A percentile compares a stretch with the other conserved stretches of the same genome.
Conservation (phyloP, 148 eudicot genomes). For the Persicaria maculosa region DNA sequence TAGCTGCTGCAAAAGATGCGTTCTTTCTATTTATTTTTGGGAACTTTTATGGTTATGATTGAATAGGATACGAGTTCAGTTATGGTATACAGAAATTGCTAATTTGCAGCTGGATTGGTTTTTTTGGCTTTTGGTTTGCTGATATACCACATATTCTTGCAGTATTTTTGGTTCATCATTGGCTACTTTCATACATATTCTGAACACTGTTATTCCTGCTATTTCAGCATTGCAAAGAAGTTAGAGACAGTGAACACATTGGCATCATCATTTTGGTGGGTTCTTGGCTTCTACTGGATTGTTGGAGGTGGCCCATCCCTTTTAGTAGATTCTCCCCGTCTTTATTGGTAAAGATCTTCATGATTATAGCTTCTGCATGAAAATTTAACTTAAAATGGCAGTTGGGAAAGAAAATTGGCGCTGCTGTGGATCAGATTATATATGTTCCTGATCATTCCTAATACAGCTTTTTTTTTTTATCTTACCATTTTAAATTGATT, state of each 20-base stretch:
- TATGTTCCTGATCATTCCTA: constrained; percentile 13
- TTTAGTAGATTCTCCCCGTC: constrained; percentile 57
- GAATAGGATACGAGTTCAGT: not conserved
- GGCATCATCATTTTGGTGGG: constrained; percentile 94
- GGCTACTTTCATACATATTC: not conserved
- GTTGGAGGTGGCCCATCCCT: constrained; percentile 76
- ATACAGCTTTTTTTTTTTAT: constrained; percentile 39
- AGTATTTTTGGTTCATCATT: not conserved
- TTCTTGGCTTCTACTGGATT: constrained; percentile 93
- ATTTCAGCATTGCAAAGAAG: constrained; percentile 46
- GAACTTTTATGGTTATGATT: not conserved
- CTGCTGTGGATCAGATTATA: constrained; percentile 60
- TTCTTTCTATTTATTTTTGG: not conserved
- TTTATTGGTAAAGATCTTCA: constrained; percentile 52
- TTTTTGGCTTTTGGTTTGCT: not conserved
- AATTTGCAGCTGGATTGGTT: not conserved
- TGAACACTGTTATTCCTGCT: not conserved
- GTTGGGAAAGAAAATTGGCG: constrained; percentile 40
- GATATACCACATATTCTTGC: not conserved
- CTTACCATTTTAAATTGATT: constrained; percentile 1
- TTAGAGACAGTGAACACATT: constrained; percentile 70
- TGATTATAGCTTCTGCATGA: not conserved
- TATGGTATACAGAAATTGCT: not conserved
- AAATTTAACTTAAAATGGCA: constrained; percentile 17
- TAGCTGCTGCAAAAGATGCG: not conserved